Evolutionary conservation across 257 asterid species (phyloP).

Genomic region (Rhazya stricta): DNA sequence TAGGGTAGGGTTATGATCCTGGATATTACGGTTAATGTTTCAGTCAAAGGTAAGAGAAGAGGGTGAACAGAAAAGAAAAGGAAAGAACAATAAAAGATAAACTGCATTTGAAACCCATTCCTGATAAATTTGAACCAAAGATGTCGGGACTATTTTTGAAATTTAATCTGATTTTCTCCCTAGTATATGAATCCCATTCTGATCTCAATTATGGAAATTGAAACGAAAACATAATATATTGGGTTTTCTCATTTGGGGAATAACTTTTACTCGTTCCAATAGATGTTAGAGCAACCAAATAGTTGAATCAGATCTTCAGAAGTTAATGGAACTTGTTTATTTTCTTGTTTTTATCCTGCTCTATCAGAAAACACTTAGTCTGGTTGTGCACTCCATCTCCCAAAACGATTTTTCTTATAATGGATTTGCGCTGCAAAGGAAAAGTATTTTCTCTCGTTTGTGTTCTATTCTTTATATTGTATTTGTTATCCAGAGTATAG

Average conservation of each 20-base stretch:
- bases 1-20: neutral
- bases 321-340: neutral
- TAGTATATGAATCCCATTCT: neutral
- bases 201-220: neutral
- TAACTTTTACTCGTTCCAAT: neutral
- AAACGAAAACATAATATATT: neutral
- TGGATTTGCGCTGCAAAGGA: neutral
- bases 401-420: no score
- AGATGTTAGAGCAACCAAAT: neutral
- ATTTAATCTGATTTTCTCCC: neutral
- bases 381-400: no score
- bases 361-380: neutral
- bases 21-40: neutral
- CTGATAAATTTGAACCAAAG: neutral
- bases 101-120: neutral
- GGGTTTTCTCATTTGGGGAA: neutral
- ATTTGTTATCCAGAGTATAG: neutral
- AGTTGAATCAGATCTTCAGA: neutral
- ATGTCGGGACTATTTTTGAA: neutral
- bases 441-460: neutral
- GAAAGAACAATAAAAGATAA: neutral
- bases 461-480: neutral
- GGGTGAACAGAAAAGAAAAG: neutral
- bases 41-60: neutral
- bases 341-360: neutral